These are phyloP conservation scores for Solanum piurae DNA, from an alignment of 257 asterid genomes.

Conservation along the genomic window DNA sequence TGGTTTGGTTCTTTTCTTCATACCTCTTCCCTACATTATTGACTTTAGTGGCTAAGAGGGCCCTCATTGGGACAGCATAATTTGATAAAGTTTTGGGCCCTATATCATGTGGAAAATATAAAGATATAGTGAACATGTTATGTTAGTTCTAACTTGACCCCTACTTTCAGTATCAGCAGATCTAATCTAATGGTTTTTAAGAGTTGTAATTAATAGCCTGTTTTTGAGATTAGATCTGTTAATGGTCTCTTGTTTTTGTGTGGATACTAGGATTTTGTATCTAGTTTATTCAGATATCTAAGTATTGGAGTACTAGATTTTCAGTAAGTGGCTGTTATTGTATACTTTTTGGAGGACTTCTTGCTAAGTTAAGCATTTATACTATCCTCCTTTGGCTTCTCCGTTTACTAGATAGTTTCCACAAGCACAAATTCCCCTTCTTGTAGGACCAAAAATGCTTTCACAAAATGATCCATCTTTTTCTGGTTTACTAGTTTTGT, in stretches of 20 bases:
- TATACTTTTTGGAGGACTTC: background rate
- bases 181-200: constrained; percentile 16
- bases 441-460: background rate
- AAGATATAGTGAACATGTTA: constrained; percentile 4
- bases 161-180: constrained; percentile 17
- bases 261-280: background rate
- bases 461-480: background rate
- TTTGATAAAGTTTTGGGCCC: constrained; percentile 14
- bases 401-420: background rate
- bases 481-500: background rate
- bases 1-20: constrained; percentile 9
- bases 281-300: background rate
- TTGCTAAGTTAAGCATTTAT: background rate
- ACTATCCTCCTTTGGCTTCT: background rate
- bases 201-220: constrained; percentile 13
- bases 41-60: constrained; percentile 30
- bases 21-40: constrained; percentile 5
- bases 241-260: background rate
- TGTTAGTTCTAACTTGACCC: constrained; percentile 8
- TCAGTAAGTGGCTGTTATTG: background rate
- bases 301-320: background rate
- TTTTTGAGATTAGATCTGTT: constrained; percentile 20
- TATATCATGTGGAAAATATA: constrained; percentile 19
- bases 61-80: constrained; percentile 23
- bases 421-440: background rate